Conservation (phyloP, 345 rosid genomes). For the Euphorbia tirucalli region DNA sequence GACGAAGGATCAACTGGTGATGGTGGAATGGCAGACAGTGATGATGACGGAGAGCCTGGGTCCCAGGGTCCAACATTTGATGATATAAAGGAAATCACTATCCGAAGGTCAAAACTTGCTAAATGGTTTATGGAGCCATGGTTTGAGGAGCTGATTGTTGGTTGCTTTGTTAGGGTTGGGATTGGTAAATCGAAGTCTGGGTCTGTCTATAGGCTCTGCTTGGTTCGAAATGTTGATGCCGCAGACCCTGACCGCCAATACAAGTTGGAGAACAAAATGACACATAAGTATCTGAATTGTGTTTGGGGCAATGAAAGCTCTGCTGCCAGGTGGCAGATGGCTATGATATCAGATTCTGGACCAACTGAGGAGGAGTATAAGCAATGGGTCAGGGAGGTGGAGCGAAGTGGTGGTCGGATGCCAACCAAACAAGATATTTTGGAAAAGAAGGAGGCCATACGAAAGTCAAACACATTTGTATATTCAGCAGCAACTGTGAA, state of each 20-base stretch:
- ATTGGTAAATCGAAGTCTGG: constrained; percentile 78
- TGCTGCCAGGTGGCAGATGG: constrained; percentile 99
- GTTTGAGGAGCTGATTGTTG: constrained; percentile 93
- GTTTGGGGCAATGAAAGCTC: constrained; percentile 88
- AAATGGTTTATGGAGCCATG: constrained; percentile 99
- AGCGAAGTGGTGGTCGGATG: constrained; percentile 76
- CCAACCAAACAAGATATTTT: constrained; percentile 75
- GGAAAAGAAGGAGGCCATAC: constrained; percentile 83
- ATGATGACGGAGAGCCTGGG: constrained; percentile 70
- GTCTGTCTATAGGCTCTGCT: constrained; percentile 81
- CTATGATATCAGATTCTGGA: constrained; percentile 89
- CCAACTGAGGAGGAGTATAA: constrained; percentile 89
- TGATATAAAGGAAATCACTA: constrained; percentile 80
- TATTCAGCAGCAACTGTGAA: constrained; percentile 94
- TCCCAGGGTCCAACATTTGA: constrained; percentile 64
- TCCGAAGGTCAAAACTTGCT: constrained; percentile 83
- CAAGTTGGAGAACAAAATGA: constrained; percentile 80
- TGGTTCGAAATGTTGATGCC: constrained; percentile 89
- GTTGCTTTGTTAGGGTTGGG: constrained; percentile 95
- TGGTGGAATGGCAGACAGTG: constrained; percentile 88
- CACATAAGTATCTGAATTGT: constrained; percentile 80
- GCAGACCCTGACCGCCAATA: constrained; percentile 73
- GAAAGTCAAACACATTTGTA: constrained; percentile 64
- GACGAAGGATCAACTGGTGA: constrained; percentile 84
- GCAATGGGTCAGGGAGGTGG: constrained; percentile 87